Conservation (phyloP, 2,329 filamentous ascomycete genomes). For the Scopulariopsis brevicaulis region DNA sequence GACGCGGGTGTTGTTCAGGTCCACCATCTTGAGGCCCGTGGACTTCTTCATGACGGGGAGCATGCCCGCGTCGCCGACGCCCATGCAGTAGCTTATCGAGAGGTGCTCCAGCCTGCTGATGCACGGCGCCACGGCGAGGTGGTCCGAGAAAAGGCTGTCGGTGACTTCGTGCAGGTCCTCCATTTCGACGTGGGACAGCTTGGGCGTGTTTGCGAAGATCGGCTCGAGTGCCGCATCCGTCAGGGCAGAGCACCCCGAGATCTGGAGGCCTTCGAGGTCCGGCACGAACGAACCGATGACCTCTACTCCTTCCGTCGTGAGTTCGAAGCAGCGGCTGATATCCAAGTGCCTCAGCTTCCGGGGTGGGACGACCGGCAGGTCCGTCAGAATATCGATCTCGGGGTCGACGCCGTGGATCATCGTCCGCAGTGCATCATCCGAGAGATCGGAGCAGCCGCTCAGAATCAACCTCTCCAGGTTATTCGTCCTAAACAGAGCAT, state of each 20-base stretch:
- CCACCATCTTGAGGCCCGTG: slow-evolving; percentile 54
- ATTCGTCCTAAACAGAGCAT: slow-evolving; percentile 68
- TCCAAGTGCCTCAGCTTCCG: slow-evolving; percentile 77
- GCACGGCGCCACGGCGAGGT: slow-evolving; percentile 68
- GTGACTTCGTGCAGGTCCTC: slow-evolving; percentile 75
- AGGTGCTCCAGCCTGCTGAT: slow-evolving; percentile 63
- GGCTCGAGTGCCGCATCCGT: slow-evolving; percentile 62
- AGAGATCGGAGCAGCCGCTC: slow-evolving; percentile 68
- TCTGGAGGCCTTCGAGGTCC: slow-evolving; percentile 68
- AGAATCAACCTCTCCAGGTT: slow-evolving; percentile 73
- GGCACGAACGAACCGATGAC: slow-evolving; percentile 65
- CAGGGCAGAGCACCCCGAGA: slow-evolving; percentile 66
- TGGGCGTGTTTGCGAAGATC: slow-evolving; percentile 63
- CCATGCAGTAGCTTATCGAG: slow-evolving; percentile 83
- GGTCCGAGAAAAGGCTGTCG: slow-evolving; percentile 59
- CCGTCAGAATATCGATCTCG: slow-evolving; percentile 71
- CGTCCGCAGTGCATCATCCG: slow-evolving; percentile 58
- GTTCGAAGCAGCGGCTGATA: slow-evolving; percentile 61
- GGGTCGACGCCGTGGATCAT: slow-evolving; percentile 69
- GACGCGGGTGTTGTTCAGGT: slow-evolving; percentile 89
- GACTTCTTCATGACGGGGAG: slow-evolving; percentile 72
- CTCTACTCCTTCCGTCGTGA: slow-evolving; percentile 65
- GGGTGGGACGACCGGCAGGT: slow-evolving; percentile 62
- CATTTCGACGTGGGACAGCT: slow-evolving; percentile 76
- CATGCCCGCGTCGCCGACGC: slow-evolving; percentile 72